phyloP scores from a whole-genome alignment of 75 land plant species.

The Selaginella moellendorffii region DNA sequence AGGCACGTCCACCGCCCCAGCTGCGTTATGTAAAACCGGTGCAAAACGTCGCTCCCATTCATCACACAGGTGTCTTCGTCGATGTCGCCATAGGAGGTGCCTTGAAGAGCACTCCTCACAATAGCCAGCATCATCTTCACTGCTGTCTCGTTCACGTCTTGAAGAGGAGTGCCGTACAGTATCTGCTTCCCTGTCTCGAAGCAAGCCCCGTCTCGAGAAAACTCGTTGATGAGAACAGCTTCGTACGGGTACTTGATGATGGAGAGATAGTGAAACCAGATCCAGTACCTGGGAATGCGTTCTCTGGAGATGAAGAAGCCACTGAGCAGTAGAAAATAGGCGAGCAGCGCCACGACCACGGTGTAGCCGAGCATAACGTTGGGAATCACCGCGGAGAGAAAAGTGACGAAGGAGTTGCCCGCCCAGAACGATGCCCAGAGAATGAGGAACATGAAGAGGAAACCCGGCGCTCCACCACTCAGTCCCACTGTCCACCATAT shows the following conservation, averaged over 20 bases:
- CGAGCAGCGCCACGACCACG: slow-evolving; percentile 48
- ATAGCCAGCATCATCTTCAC: slow-evolving; percentile 21
- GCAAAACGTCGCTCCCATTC: slow-evolving; percentile 34
- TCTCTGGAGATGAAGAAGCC: slow-evolving; percentile 68
- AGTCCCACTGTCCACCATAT: slow-evolving; percentile 66
- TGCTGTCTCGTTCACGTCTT: slow-evolving; percentile 24
- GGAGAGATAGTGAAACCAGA: slow-evolving; percentile 75
- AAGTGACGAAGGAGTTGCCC: slow-evolving; percentile 64
- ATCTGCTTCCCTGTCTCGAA: slow-evolving; percentile 35
- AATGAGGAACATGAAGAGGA: slow-evolving; percentile 36
- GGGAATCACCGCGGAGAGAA: slow-evolving; percentile 54
- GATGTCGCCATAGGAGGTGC: slow-evolving; percentile 13
- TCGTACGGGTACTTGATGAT: slow-evolving; percentile 76
- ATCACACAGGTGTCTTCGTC: slow-evolving; percentile 33
- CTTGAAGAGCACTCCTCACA: neutral
- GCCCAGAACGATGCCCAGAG: slow-evolving; percentile 69
- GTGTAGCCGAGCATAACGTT: slow-evolving; percentile 70
- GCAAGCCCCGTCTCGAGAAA: slow-evolving; percentile 20
- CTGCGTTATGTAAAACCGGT: slow-evolving; percentile 22
- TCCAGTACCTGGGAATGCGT: slow-evolving; percentile 60
- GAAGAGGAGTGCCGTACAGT: slow-evolving; percentile 33
- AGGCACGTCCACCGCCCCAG: slow-evolving; percentile 46
- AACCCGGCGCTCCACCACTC: slow-evolving; percentile 36
- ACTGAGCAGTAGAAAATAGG: slow-evolving; percentile 63
- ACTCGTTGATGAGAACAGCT: slow-evolving; percentile 65